Evolutionary conservation across 495 filamentous ascomycete species (phyloP).

Genomic region (Aspergillus coremiiformis): DNA sequence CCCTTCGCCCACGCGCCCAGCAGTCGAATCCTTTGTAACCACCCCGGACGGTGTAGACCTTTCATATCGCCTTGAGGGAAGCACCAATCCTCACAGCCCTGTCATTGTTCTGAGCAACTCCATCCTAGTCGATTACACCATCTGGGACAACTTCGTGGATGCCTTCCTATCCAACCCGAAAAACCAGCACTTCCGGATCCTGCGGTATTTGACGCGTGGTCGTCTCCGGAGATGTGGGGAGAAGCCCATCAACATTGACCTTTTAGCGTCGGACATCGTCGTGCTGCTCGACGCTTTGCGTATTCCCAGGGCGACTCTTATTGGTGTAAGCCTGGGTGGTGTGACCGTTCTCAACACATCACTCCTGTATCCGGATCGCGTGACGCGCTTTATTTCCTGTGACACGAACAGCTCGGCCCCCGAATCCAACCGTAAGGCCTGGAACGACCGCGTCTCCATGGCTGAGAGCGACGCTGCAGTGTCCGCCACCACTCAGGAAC

Average conservation of each 20-base stretch:
- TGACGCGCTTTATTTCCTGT: constrained; percentile 61
- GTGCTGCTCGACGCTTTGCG: constrained; percentile 51
- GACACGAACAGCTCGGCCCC: constrained; percentile 67
- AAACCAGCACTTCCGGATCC: constrained; percentile 58
- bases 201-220: constrained; percentile 65
- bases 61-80: constrained; percentile 69
- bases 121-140: constrained; percentile 61
- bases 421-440: constrained; percentile 62
- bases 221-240: constrained; percentile 37
- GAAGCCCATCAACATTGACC: constrained; percentile 51
- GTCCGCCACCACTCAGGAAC: constrained; percentile 38
- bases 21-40: constrained; percentile 59
- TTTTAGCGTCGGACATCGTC: constrained; percentile 58
- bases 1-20: constrained; percentile 43
- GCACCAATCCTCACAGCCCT: constrained; percentile 54
- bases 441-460: constrained; percentile 67
- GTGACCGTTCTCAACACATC: constrained; percentile 65
- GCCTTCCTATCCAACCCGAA: constrained; percentile 48
- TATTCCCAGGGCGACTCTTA: constrained; percentile 52
- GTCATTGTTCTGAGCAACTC: constrained; percentile 68
- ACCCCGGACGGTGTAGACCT: constrained; percentile 58
- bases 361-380: constrained; percentile 51
- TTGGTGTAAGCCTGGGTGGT: constrained; percentile 74
- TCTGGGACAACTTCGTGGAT: constrained; percentile 68
- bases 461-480: constrained; percentile 49